Percentiles rank a stretch among this genome's conserved stretches.
These are phyloP conservation scores for Helminthosporium solani DNA, from an alignment of 2,329 filamentous ascomycete species.

Conservation along the genomic window DNA sequence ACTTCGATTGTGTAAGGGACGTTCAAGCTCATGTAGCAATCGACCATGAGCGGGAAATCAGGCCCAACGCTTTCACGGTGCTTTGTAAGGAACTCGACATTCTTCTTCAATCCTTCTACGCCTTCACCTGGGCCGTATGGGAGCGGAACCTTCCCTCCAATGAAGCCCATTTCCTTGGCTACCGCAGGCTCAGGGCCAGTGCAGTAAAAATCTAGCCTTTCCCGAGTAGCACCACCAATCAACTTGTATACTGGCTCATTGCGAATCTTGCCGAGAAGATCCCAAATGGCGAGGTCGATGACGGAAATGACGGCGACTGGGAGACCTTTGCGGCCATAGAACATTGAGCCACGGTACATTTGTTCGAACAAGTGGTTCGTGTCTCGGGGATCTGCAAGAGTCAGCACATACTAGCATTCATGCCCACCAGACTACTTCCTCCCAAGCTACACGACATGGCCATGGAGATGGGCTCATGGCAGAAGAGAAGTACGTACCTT, in stretches of 20 bases:
- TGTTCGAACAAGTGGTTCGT: constrained; percentile 92
- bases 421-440: no score
- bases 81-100: constrained; percentile 82
- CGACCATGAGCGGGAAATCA: constrained; percentile 90
- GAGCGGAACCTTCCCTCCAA: constrained; percentile 84
- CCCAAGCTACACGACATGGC: no score
- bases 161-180: constrained; percentile 84
- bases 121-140: constrained; percentile 90
- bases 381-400: constrained; percentile 72
- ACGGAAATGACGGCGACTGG: constrained; percentile 90
- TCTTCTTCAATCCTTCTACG: constrained; percentile 77
- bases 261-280: constrained; percentile 85
- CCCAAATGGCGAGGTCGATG: constrained; percentile 91
- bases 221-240: constrained; percentile 85
- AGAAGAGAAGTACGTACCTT: constrained; percentile 52
- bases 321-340: constrained; percentile 91
- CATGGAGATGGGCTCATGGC: no score
- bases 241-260: constrained; percentile 93
- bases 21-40: constrained; percentile 96
- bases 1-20: constrained; percentile 91
- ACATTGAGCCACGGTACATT: constrained; percentile 96
- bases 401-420: no score
- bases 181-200: constrained; percentile 81
- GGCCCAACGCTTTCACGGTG: constrained; percentile 83
- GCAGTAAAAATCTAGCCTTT: constrained; percentile 88